Base-by-base conservation (phyloP, 345 rosid genomes). In the Rhizophora mangle region DNA sequence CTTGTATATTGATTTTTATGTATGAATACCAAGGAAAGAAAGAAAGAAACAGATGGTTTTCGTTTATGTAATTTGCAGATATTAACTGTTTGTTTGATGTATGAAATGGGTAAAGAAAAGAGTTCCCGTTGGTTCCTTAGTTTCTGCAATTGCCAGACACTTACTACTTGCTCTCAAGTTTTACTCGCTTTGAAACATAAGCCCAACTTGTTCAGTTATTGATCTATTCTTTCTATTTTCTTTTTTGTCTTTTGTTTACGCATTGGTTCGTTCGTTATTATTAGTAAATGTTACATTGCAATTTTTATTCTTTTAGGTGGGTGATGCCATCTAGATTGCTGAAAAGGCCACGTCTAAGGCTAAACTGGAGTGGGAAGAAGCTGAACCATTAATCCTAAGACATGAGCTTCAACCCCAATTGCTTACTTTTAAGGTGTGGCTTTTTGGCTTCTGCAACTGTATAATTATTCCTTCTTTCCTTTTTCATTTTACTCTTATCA, bases 381-480 rank as follows among this genome's bases (percentile, higher is more conserved):
- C 85, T 69, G 39, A 13, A 69, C 24, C 29, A 19, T 73, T 92
- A 30, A 82, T 95, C 89, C 70, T 80, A 68, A 84, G 80, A 65
- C 90, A 89, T 56, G 69, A 70, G 71, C 82, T 95, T 30, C 88
- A 85, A 80, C 88, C 88, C 9, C 80, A 66, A 65, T 76, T 89
- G 65, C 82, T 63, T 49, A 74, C 84, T 34, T 74, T 87, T 43
- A 81, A 68, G 65, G 90, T 96, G 8, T 95, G 99, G 99, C 79
- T 88, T 65, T 24, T 95, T 97, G 99, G 97, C 96, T 82, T 79
- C 83, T 78, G 86, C 89, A 62, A 87, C 99, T 55, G 98, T 94
- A 72, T 77, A 89, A 46, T 75, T 53, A 46, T 75, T 70, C 70
- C 6, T 30, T 34, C 32, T 57, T 57, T 58, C 4, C 16, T 73